Conservation (phyloP, 208 protist species). For the Leishmania lainsoni region DNA sequence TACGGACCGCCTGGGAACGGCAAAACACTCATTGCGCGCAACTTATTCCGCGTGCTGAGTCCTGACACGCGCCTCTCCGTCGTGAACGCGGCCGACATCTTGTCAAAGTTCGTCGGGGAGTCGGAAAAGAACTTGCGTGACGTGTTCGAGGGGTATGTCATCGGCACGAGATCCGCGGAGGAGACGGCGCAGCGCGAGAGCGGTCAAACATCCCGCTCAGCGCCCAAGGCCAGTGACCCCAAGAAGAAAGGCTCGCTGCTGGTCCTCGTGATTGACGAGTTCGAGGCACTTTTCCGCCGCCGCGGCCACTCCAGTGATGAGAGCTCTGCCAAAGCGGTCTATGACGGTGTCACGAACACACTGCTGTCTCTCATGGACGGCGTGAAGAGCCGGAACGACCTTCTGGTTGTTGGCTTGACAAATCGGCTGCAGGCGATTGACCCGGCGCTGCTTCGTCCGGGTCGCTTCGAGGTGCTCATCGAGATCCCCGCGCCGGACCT, state of each 20-base stretch:
- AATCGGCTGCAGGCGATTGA: constrained; percentile 93
- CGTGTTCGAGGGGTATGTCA: constrained; percentile 95
- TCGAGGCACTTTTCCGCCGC: constrained; percentile 98
- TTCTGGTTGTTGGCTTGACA: constrained; percentile 95
- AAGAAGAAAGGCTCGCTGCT: constrained; percentile 80
- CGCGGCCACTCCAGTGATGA: constrained; percentile 88
- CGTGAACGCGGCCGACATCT: constrained; percentile 97
- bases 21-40: constrained; percentile 99
- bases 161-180: constrained; percentile 59
- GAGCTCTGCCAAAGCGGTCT: constrained; percentile 95
- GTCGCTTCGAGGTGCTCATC: constrained; percentile 95
- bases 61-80: constrained; percentile 70
- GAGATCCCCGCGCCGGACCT: constrained; percentile 85
- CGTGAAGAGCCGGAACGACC: constrained; percentile 82
- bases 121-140: constrained; percentile 99
- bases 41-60: constrained; percentile 98
- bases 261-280: constrained; percentile 99
- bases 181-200: constrained; percentile 27
- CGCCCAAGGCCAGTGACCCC: not conserved
- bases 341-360: constrained; percentile 99
- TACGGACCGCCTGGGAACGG: constrained; percentile 99
- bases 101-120: constrained; percentile 99
- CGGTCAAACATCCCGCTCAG: not conserved
- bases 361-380: constrained; percentile 96
- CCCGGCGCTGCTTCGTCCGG: constrained; percentile 90